Percentiles rank a stretch among this genome's conserved stretches.
Conservation (phyloP, 1,284 basidiomycete species). For the Ustilago shanxiensis region DNA sequence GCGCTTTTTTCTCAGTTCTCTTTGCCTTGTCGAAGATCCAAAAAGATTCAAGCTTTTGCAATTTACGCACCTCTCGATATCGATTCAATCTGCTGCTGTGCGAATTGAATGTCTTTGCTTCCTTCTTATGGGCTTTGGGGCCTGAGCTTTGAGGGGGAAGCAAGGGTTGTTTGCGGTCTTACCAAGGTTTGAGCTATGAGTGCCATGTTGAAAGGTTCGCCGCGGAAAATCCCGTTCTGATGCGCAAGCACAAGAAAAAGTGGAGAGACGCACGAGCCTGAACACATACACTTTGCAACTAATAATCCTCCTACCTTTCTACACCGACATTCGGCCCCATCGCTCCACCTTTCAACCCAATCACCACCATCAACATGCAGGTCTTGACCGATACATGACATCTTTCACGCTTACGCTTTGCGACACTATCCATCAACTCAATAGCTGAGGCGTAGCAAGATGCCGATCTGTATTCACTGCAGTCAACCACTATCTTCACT, state of each 20-base stretch:
- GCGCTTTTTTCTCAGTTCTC: no score
- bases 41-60: no score
- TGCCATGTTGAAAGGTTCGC: neutral
- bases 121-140: no score
- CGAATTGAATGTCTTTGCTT: no score
- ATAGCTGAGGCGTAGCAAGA: neutral
- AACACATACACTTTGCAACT: neutral
- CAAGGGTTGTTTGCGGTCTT: no score
- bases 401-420: neutral
- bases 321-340: neutral
- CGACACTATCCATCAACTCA: no score
- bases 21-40: no score
- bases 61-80: no score
- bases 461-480: slow-evolving; percentile 56
- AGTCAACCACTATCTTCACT: slow-evolving; percentile 35
- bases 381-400: neutral
- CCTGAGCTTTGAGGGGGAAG: no score
- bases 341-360: no score
- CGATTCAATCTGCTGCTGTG: no score
- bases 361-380: neutral
- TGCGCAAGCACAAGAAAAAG: neutral
- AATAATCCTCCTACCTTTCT: neutral
- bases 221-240: neutral
- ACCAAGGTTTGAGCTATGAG: no score
- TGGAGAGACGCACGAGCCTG: neutral